These are phyloP conservation scores for Coniferiporia weirii DNA, from an alignment of 1,284 basidiomycete genomes.

Conservation along the genomic window DNA sequence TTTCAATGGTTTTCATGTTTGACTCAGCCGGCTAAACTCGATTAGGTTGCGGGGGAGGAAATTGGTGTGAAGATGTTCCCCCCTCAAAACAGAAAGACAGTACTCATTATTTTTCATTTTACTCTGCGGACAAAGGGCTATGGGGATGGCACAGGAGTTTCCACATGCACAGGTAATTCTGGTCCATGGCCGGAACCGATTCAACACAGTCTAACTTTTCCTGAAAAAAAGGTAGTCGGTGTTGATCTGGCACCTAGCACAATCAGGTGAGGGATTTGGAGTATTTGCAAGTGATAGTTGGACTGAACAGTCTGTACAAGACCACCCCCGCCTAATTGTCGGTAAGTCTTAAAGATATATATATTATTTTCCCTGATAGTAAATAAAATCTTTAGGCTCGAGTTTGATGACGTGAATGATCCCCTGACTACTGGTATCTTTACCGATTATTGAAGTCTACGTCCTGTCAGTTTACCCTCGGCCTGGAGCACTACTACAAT, in stretches of 20 bases:
- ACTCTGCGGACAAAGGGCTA: conserved; percentile 15
- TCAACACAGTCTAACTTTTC: too few relatives aligned
- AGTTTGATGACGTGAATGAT: conserved; percentile 18
- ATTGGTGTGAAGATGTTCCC: conserved; percentile 11
- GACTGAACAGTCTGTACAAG: conserved; percentile 1
- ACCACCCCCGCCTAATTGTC: conserved; percentile 19
- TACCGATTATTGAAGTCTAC: neutral
- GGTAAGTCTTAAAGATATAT: conserved; percentile 11
- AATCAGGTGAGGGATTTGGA: conserved; percentile 6
- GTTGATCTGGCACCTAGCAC: conserved; percentile 19
- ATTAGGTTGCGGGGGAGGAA: conserved; percentile 16
- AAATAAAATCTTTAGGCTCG: conserved; percentile 8
- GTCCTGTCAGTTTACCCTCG: conserved; percentile 16
- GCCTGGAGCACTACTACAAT: conserved; percentile 19
- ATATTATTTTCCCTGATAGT: neutral
- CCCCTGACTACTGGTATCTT: neutral
- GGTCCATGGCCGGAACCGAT: neutral
- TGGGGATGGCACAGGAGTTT: conserved; percentile 21
- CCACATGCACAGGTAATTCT: conserved; percentile 17
- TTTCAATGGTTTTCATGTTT: neutral
- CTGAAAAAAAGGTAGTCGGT: conserved; percentile 15
- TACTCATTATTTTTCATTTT: neutral
- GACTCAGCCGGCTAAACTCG: neutral
- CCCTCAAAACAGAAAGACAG: neutral
- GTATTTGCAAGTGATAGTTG: neutral